Conservation (phyloP, 257 asterid species). For the Rehmannia glutinosa region DNA sequence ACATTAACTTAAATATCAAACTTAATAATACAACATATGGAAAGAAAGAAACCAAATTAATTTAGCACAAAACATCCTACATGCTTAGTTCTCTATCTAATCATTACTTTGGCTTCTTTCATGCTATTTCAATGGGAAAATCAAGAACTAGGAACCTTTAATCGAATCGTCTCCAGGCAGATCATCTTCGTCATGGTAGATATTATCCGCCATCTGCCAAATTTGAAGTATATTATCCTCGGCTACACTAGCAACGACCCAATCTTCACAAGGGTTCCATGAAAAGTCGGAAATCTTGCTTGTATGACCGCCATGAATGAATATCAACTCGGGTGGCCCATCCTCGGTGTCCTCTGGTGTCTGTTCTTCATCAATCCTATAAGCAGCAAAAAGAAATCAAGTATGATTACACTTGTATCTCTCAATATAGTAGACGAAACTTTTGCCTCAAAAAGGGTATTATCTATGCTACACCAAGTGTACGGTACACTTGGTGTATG, state of each 20-base stretch:
- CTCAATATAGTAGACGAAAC: no score
- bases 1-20: no score
- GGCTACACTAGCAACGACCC: slow-evolving; percentile 96
- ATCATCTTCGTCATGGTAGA: slow-evolving; percentile 93
- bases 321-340: slow-evolving; percentile 92
- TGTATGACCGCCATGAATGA: slow-evolving; percentile 95
- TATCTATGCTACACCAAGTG: no score
- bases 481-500: no score
- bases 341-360: slow-evolving; percentile 84
- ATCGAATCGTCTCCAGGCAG: slow-evolving; percentile 65
- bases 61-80: neutral
- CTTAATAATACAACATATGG: slow-evolving; percentile 20
- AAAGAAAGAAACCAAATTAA: neutral
- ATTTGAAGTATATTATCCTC: slow-evolving; percentile 94
- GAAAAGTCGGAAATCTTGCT: slow-evolving; percentile 93
- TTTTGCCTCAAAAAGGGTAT: no score
- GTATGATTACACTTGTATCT: no score
- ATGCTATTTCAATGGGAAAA: neutral
- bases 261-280: slow-evolving; percentile 95
- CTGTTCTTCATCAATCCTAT: slow-evolving; percentile 87
- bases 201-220: slow-evolving; percentile 98
- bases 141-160: slow-evolving; percentile 32
- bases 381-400: neutral
- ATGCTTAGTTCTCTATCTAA: slow-evolving; percentile 5
- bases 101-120: no score